Conservation (phyloP, 2,329 filamentous ascomycete genomes). For the Ciborinia camelliae region DNA sequence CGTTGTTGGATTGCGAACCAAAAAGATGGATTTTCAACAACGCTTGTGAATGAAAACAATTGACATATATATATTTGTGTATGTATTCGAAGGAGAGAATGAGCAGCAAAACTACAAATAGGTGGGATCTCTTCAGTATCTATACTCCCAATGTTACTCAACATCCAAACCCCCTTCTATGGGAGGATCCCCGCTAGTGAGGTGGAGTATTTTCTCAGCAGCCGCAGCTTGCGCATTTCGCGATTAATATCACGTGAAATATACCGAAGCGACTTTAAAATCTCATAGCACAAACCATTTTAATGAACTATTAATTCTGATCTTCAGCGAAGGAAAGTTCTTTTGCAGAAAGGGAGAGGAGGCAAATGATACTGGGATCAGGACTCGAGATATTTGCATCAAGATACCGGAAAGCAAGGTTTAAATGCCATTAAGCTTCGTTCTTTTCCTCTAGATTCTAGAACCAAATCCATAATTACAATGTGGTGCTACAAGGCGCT, state of each 20-base stretch:
- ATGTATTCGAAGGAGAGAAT: background rate
- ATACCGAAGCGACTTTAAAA: background rate
- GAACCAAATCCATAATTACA: background rate
- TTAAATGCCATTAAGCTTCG: background rate
- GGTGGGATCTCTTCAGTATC: background rate
- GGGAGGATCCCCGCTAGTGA: conserved; percentile 1
- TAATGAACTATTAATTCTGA: background rate
- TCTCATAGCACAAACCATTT: background rate
- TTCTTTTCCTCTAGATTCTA: background rate
- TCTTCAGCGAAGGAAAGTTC: conserved; percentile 2
- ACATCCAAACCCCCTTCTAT: conserved; percentile 7
- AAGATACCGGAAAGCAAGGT: background rate
- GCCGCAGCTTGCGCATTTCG: conserved; percentile 10
- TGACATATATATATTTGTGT: background rate
- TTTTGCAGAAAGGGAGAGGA: background rate
- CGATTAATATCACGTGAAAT: conserved; percentile 10
- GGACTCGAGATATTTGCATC: background rate
- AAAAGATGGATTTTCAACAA: background rate
- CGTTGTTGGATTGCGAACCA: background rate
- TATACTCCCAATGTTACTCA: conserved; percentile 4
- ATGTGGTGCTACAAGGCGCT: background rate
- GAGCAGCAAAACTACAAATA: background rate
- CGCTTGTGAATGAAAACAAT: background rate
- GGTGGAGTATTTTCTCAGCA: conserved; percentile 12
- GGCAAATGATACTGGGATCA: background rate